Percentiles rank a stretch among this genome's conserved stretches.
Conservation (phyloP, 1,284 basidiomycete species). For the Puccinia novopanici region DNA sequence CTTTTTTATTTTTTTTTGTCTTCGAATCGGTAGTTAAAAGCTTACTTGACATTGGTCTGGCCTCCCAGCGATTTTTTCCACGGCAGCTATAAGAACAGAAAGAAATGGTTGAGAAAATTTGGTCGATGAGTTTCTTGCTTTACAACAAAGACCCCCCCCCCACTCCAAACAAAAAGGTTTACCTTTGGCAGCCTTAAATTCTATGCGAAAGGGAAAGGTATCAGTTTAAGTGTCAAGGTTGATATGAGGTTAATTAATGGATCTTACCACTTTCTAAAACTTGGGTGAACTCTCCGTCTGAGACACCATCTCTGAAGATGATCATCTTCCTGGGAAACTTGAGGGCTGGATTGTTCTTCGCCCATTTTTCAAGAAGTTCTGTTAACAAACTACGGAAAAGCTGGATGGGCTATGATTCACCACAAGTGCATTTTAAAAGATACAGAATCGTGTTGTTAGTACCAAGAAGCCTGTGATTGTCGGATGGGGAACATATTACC, state of each 20-base stretch:
- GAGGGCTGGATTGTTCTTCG: not conserved
- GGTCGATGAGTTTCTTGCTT: no score
- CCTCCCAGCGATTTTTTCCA: slow-evolving; percentile 17
- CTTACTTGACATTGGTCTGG: slow-evolving; percentile 38
- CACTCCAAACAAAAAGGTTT: not conserved
- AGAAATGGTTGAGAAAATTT: no score
- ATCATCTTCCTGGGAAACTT: slow-evolving; percentile 31
- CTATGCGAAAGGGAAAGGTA: not conserved
- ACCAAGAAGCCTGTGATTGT: no score
- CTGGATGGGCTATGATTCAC: slow-evolving; percentile 26
- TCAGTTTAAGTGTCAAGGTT: no score
- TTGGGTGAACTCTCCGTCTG: slow-evolving; percentile 43
- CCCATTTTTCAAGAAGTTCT: slow-evolving; percentile 32
- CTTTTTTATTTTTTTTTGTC: not conserved
- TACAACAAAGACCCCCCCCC: no score
- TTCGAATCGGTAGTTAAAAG: not conserved
- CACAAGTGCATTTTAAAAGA: no score
- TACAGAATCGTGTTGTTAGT: no score
- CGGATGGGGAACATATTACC: slow-evolving; percentile 27
- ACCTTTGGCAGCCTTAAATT: slow-evolving; percentile 44
- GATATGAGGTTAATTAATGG: not conserved
- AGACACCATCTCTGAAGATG: slow-evolving; percentile 47
- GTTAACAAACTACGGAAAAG: slow-evolving; percentile 14
- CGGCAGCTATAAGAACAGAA: slow-evolving; percentile 20
- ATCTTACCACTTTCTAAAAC: slow-evolving; percentile 40